Percentiles rank a stretch among this genome's conserved stretches.
phyloP scores from a whole-genome alignment of 2,329 filamentous ascomycete genomes.

The Sporothrix globosa region DNA sequence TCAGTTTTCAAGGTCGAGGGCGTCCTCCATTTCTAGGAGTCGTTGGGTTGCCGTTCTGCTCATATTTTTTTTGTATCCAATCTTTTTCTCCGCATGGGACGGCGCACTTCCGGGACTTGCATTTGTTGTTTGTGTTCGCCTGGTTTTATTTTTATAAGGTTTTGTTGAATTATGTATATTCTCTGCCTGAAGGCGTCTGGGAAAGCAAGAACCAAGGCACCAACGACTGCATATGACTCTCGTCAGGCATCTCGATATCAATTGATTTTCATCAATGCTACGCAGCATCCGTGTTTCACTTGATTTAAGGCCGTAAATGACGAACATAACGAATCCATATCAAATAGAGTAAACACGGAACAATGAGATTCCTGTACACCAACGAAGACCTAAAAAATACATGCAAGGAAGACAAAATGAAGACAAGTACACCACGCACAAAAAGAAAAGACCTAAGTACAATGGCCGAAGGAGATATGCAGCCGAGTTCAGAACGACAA shows the following conservation, averaged over 20 bases:
- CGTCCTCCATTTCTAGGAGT: neutral
- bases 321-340: neutral
- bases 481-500: constrained; percentile 2
- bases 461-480: constrained; percentile 14
- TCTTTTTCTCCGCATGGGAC: neutral
- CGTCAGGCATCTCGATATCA: constrained; percentile 1
- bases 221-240: neutral
- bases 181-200: neutral
- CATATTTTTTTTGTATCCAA: neutral
- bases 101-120: constrained; percentile 7
- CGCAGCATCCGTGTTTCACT: neutral
- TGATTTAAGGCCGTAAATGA: neutral
- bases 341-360: neutral
- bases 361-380: neutral
- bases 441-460: constrained; percentile 6
- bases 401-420: neutral
- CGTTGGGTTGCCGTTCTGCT: neutral
- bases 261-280: neutral
- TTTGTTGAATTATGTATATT: neutral
- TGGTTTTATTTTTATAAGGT: neutral
- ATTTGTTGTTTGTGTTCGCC: neutral
- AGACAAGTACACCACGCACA: constrained; percentile 12
- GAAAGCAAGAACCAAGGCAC: neutral
- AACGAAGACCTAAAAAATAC: constrained; percentile 1
- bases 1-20: neutral